Conservation (phyloP, 1,284 basidiomycete genomes). For the Neotropicomus parvogracilis region DNA sequence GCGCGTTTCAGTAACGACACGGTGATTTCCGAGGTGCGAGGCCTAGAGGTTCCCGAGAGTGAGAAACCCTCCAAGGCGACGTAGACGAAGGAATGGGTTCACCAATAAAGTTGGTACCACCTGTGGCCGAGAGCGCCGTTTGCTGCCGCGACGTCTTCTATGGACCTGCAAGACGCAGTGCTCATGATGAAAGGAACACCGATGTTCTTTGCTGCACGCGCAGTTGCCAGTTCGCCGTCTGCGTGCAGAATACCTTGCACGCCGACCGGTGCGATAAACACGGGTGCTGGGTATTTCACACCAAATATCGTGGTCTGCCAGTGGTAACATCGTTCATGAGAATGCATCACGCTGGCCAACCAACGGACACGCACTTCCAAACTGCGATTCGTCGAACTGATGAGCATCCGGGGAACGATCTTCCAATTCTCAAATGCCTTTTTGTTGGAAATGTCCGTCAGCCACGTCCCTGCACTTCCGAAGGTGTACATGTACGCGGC, state of each 20-base stretch:
- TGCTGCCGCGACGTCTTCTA: conserved; percentile 52
- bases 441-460: conserved; percentile 42
- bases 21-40: conserved; percentile 43
- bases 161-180: conserved; percentile 51
- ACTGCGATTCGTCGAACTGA: conserved; percentile 47
- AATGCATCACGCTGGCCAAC: not conserved
- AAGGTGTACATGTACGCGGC: conserved; percentile 49
- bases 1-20: conserved; percentile 48
- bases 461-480: conserved; percentile 44
- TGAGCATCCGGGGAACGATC: conserved; percentile 58
- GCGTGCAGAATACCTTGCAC: conserved; percentile 55
- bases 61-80: not conserved
- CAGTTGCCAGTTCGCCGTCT: conserved; percentile 54
- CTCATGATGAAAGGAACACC: conserved; percentile 56
- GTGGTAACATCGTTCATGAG: not conserved
- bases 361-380: conserved; percentile 39
- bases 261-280: conserved; percentile 56
- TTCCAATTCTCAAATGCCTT: conserved; percentile 44
- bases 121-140: conserved; percentile 42
- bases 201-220: conserved; percentile 49
- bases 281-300: conserved; percentile 43
- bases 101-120: conserved; percentile 67
- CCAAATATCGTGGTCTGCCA: conserved; percentile 52
- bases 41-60: conserved; percentile 34
- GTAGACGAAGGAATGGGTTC: not conserved